Base-by-base conservation (phyloP, 257 asterid species). In the Ilex asprella region DNA sequence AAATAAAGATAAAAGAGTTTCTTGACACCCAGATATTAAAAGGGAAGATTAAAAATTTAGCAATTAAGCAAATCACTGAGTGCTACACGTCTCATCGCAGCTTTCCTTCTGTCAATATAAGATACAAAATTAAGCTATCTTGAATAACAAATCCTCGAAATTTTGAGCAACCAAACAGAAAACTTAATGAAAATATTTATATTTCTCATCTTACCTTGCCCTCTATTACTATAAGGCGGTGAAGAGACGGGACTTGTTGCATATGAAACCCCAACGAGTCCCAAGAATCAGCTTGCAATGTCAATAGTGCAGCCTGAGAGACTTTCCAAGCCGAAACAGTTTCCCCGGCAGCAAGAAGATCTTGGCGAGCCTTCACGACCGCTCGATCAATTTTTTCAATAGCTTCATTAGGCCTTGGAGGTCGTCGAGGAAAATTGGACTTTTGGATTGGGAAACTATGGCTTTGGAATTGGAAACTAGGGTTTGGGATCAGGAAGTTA, bases 221-320 rank as follows among this genome's bases (percentile, higher is more conserved):
- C 79, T 89, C 99, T 5, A 73, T 79, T 50, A 55, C 73, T 29
- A 82, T 58, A 53, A 87, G 84, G 52, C 66, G 67, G 53, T 75
- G 76, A 59, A 92, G 76, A 16, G 96, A 79, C 61, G 99, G 97
- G 56, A 87, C 86, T 70, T 80, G 88, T 80, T 87, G 93, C 88
- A 92, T 76, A 56, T 73, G 83, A 69, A 79, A 67, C 43, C 99
- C 96, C 72, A 89, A 82, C 44, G 89, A 80, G 72, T 83, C 95
- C 97, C 95, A 92, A 2, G 99, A 85, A 60, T 78, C 85, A 31
- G 80, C 88, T 63, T 82, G 66, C 31, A 89, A 72, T 57, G 59
- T 64, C 76, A 72, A 55, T 64, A 87, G 68, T 56, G 88, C 99
- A 58, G 78, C 86, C 79, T 80, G 86, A n/a, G 96, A 82, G 54